These are phyloP conservation scores for Otatea glauca DNA, from an alignment of 176 grass and related monocot genomes.

Conservation along the genomic window DNA sequence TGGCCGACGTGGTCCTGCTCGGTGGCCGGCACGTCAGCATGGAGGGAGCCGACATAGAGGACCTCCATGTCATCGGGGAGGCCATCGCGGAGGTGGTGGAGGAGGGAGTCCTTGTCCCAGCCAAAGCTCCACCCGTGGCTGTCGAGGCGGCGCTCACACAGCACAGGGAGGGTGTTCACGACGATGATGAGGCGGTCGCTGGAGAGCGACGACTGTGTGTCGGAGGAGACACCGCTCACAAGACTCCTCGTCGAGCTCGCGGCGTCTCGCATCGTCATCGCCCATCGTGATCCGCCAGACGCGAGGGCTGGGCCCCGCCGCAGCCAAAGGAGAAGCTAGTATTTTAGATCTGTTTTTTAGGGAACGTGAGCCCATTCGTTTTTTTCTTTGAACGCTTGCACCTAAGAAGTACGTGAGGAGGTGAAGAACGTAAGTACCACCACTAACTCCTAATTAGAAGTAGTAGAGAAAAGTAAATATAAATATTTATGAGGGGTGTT, in stretches of 20 bases:
- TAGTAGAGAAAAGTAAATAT: no score
- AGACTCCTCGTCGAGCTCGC: slow-evolving; percentile 57
- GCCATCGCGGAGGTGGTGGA: slow-evolving; percentile 70
- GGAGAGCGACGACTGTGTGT: slow-evolving; percentile 54
- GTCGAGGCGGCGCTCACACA: slow-evolving; percentile 46
- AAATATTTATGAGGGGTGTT: no score
- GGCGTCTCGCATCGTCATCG: slow-evolving; percentile 50
- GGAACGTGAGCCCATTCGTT: no score
- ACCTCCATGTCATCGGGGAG: slow-evolving; percentile 82
- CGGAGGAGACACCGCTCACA: slow-evolving; percentile 51
- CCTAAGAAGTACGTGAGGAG: no score
- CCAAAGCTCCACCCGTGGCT: slow-evolving; percentile 58
- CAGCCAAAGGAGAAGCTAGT: no score
- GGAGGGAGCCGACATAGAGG: slow-evolving; percentile 75
- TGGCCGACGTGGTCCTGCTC: slow-evolving; percentile 74
- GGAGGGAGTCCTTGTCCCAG: slow-evolving; percentile 81
- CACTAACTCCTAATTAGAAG: no score
- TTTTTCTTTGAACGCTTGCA: no score
- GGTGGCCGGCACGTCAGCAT: slow-evolving; percentile 49
- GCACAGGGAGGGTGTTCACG: slow-evolving; percentile 59
- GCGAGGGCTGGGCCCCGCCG: not conserved
- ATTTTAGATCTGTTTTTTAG: no score
- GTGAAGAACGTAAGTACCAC: no score
- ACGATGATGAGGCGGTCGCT: slow-evolving; percentile 64
- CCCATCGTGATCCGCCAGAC: slow-evolving; percentile 51